phyloP scores from a whole-genome alignment of 2,329 filamentous ascomycete species.

The Chaetomium sp. region DNA sequence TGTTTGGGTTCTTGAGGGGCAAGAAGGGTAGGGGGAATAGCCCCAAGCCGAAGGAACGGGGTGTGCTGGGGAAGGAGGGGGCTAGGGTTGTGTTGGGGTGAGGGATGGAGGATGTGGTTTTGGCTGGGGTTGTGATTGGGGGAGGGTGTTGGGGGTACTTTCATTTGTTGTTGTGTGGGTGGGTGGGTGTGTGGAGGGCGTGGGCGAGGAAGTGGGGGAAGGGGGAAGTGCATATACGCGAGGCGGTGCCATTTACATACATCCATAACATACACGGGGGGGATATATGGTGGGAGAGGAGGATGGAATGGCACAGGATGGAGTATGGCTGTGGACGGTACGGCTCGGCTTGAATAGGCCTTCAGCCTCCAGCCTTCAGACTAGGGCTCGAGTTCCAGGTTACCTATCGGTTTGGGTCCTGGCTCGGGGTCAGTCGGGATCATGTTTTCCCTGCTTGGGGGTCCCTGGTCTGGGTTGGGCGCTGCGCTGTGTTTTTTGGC shows the following conservation, averaged over 20 bases:
- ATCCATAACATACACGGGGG: constrained; percentile 1
- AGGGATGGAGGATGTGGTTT: too few species aligned
- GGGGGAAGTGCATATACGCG: neutral
- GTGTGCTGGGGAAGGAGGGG: constrained; percentile 92
- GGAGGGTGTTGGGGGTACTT: neutral
- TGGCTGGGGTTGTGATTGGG: neutral
- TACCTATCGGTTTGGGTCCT: neutral
- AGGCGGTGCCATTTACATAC: neutral
- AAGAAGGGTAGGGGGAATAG: constrained; percentile 90
- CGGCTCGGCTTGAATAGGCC: neutral
- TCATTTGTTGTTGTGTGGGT: neutral
- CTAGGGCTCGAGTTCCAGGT: neutral
- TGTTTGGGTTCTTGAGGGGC: constrained; percentile 85
- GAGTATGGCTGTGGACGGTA: neutral
- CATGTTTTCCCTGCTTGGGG: neutral
- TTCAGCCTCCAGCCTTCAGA: neutral
- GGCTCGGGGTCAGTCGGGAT: neutral
- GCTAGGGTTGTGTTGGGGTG: constrained; percentile 75
- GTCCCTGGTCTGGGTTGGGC: neutral
- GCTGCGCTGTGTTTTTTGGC: neutral
- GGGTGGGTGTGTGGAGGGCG: neutral
- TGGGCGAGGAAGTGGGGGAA: neutral
- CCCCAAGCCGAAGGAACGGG: constrained; percentile 90
- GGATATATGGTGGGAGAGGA: neutral
- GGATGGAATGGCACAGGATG: neutral